A percentile compares a stretch with the other conserved stretches of the same genome.
These are phyloP conservation scores for Cyanodermella asteris DNA, from an alignment of 2,329 filamentous ascomycete genomes.

Conservation along the genomic window DNA sequence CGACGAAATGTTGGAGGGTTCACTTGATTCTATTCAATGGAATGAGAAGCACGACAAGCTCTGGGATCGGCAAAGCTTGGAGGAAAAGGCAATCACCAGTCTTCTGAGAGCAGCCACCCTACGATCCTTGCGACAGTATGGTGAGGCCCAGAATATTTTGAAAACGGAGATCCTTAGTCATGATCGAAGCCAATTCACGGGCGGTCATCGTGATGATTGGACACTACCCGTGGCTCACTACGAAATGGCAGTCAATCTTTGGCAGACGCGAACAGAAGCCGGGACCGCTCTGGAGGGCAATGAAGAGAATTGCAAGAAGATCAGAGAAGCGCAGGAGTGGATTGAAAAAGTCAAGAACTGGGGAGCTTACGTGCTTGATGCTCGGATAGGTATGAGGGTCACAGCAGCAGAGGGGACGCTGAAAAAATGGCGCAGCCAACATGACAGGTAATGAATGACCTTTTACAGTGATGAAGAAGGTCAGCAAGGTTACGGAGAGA, in stretches of 20 bases:
- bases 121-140: constrained; percentile 38
- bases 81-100: constrained; percentile 42
- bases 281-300: constrained; percentile 3
- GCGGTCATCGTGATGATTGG: constrained; percentile 28
- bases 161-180: constrained; percentile 39
- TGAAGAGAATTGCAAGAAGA: constrained; percentile 12
- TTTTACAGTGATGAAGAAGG: too few relatives aligned
- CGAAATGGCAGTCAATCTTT: constrained; percentile 64
- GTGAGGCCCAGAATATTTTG: constrained; percentile 44
- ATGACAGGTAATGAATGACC: too few relatives aligned
- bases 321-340: constrained; percentile 32
- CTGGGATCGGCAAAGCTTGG: constrained; percentile 30
- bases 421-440: constrained; percentile 19
- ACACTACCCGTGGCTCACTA: constrained; percentile 61
- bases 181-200: constrained; percentile 30
- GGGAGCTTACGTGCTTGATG: constrained; percentile 41
- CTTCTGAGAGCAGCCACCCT: constrained; percentile 45
- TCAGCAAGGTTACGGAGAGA: too few relatives aligned
- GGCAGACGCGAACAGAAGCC: constrained; percentile 25
- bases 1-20: constrained; percentile 37
- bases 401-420: constrained; percentile 23
- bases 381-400: constrained; percentile 28
- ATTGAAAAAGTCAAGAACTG: constrained; percentile 35
- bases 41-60: constrained; percentile 31
- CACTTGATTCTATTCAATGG: constrained; percentile 43